Evolutionary conservation across 2,329 filamentous ascomycete species (phyloP).

Genomic region (Neofusicoccum ribis): DNA sequence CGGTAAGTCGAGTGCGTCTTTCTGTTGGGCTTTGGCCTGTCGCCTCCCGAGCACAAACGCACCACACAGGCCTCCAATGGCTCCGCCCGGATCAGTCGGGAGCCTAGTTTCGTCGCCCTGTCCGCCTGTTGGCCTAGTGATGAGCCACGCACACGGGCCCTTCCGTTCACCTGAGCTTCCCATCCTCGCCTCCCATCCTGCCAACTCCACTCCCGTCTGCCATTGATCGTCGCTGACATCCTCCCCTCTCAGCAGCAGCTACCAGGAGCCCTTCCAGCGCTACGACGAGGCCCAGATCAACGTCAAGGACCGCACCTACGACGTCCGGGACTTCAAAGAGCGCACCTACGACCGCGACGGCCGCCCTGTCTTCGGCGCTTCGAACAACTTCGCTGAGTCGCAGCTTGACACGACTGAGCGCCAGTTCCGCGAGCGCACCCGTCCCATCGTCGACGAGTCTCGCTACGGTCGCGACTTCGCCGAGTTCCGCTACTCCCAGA

Average conservation of each 20-base stretch:
- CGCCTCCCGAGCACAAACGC: conserved; percentile 29
- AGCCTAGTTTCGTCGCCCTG: conserved; percentile 30
- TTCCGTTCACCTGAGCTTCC: conserved; percentile 1
- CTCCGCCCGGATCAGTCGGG: conserved; percentile 8
- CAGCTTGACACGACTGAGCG: conserved; percentile 59
- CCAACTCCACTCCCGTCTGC: conserved; percentile 15
- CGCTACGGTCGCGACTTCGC: conserved; percentile 26
- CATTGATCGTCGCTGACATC: conserved; percentile 14
- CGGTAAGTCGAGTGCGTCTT: conserved; percentile 23
- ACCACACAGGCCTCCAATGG: conserved; percentile 5
- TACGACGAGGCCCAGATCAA: conserved; percentile 68
- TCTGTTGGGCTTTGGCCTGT: neutral
- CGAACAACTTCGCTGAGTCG: conserved; percentile 54
- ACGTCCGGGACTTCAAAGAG: conserved; percentile 56
- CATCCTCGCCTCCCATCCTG: neutral
- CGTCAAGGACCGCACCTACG: conserved; percentile 53
- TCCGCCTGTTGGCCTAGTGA: conserved; percentile 3
- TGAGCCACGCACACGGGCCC: neutral
- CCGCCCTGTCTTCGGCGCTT: conserved; percentile 48
- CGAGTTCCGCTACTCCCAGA: conserved; percentile 23
- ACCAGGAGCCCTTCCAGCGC: conserved; percentile 56
- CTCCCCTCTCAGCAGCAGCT: conserved; percentile 47
- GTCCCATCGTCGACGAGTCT: conserved; percentile 51
- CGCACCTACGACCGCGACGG: conserved; percentile 47
- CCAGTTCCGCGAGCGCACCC: conserved; percentile 65